Conservation (phyloP, 345 rosid species). For the Populus ilicifolia region DNA sequence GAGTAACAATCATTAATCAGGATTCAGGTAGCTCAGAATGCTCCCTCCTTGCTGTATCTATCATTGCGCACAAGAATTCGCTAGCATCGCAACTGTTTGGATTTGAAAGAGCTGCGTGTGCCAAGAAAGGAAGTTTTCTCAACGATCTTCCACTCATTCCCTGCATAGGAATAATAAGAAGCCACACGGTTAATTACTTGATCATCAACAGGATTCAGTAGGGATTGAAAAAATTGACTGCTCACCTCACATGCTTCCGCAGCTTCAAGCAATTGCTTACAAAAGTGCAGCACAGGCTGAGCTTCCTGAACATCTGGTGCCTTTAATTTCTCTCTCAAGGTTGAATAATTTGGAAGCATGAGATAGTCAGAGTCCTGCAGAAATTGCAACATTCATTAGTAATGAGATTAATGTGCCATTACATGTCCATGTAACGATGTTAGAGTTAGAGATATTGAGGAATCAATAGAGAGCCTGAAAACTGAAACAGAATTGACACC, state of each 20-base stretch:
- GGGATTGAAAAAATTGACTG: slow-evolving; percentile 7
- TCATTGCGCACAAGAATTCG: slow-evolving; percentile 67
- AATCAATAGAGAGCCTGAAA: not conserved
- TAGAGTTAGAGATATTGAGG: not conserved
- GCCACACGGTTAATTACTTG: not conserved
- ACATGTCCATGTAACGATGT: not conserved
- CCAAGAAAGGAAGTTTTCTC: slow-evolving; percentile 87
- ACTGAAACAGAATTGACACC: slow-evolving; percentile 32
- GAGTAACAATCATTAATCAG: slow-evolving; percentile 31
- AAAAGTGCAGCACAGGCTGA: slow-evolving; percentile 31
- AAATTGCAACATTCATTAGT: slow-evolving; percentile 13
- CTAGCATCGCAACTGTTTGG: slow-evolving; percentile 51
- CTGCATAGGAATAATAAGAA: slow-evolving; percentile 34
- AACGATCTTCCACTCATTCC: slow-evolving; percentile 90
- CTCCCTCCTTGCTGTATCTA: slow-evolving; percentile 63
- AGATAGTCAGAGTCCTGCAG: slow-evolving; percentile 47
- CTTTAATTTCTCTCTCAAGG: slow-evolving; percentile 50
- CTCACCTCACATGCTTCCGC: slow-evolving; percentile 86
- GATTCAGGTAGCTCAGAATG: slow-evolving; percentile 67
- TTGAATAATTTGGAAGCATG: slow-evolving; percentile 57
- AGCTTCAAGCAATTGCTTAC: slow-evolving; percentile 65
- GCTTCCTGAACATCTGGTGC: slow-evolving; percentile 32
- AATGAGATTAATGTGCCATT: not conserved
- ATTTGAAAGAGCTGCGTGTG: slow-evolving; percentile 70
- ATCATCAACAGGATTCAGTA: not conserved